Conservation (phyloP, 495 filamentous ascomycete genomes). For the Amniculicola lignicola region DNA sequence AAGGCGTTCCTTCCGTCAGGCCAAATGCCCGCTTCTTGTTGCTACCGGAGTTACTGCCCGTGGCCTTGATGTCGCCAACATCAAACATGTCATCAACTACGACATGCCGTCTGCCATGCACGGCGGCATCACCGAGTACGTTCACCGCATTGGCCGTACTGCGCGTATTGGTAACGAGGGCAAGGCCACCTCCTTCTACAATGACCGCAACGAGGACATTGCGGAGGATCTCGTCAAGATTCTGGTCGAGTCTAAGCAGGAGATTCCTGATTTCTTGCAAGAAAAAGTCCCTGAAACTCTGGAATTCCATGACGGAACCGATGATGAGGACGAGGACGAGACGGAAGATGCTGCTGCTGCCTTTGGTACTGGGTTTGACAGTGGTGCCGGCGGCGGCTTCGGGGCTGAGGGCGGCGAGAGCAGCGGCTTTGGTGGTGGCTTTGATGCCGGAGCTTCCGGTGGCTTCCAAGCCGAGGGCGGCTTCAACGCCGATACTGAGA, state of each 20-base stretch:
- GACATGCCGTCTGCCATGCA: conserved; percentile 67
- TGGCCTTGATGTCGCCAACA: conserved; percentile 83
- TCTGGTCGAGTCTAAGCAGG: conserved; percentile 72
- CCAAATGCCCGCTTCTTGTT: conserved; percentile 71
- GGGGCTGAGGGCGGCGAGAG: neutral
- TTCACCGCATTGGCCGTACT: conserved; percentile 93
- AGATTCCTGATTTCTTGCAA: conserved; percentile 78
- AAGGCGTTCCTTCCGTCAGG: conserved; percentile 75
- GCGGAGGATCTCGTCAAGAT: conserved; percentile 69
- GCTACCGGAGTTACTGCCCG: conserved; percentile 82
- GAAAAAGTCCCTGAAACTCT: conserved; percentile 32
- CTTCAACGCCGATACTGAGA: conserved; percentile 3
- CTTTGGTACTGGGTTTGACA: neutral
- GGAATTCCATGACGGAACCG: conserved; percentile 40
- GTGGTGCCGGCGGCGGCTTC: conserved; percentile 9
- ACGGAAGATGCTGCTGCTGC: conserved; percentile 51
- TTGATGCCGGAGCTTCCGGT: conserved; percentile 6
- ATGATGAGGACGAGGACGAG: conserved; percentile 19
- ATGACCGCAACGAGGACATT: conserved; percentile 64
- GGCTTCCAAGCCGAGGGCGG: conserved; percentile 16
- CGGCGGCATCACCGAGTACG: conserved; percentile 92
- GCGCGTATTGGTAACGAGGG: conserved; percentile 89
- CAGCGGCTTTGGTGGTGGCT: conserved; percentile 6
- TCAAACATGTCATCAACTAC: conserved; percentile 90
- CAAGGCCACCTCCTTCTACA: conserved; percentile 86